phyloP scores from a whole-genome alignment of 352 stramenopile genomes.

The Thraustochytrium sp. region DNA sequence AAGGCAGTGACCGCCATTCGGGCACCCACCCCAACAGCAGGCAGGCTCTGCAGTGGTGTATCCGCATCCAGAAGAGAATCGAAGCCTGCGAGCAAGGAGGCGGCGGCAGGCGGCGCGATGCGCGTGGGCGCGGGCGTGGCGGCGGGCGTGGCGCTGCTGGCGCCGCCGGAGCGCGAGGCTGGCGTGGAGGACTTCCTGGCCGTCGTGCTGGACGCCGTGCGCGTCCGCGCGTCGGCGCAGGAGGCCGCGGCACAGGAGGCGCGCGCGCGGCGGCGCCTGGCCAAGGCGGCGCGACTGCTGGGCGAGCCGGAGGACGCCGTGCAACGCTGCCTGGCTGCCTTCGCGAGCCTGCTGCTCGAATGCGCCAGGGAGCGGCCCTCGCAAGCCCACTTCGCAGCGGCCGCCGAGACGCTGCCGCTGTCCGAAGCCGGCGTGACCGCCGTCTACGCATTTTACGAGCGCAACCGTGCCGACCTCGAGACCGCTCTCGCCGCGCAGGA shows the following conservation, averaged over 20 bases:
- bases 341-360: not conserved
- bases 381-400: not conserved
- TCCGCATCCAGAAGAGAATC: too few species aligned
- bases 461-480: not conserved
- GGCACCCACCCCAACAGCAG: too few species aligned
- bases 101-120: not conserved
- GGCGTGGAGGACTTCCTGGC: not conserved
- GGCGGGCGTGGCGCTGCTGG: slow-evolving; percentile 55
- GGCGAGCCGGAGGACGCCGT: not conserved
- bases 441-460: not conserved
- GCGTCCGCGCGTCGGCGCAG: not conserved
- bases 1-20: too few species aligned
- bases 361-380: not conserved
- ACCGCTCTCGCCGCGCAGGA: not conserved
- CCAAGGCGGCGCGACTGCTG: not conserved
- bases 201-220: not conserved
- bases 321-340: not conserved
- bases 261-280: not conserved
- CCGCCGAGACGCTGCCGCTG: not conserved
- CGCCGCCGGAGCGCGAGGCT: slow-evolving; percentile 33
- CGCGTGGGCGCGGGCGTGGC: not conserved
- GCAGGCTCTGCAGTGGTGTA: too few species aligned
- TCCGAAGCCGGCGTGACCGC: not conserved
- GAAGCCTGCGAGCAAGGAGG: too few species aligned
- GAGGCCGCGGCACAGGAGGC: not conserved